Evolutionary conservation across 805 yeast genomes (phyloP), one percentile per base, ranked within the genome.

Genomic region (Zygoascus ofunaensis): DNA sequence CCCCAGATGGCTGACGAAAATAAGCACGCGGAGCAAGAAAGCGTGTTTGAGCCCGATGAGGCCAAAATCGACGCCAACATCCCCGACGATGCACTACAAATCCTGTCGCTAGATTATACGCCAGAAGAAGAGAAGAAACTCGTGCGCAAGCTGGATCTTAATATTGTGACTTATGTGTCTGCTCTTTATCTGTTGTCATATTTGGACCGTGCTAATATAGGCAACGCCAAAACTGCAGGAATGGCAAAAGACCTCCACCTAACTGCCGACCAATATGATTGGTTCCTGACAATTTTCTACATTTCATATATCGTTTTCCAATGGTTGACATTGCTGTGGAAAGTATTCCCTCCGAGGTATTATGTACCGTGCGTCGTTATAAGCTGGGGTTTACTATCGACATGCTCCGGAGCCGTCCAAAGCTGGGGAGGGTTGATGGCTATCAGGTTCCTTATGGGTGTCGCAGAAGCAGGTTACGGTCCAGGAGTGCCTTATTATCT

Each of bases 211-310:
- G 70, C 72, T 49, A 74, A 73, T 51, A 71, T 75, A 50, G 79
- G 79, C 10, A 69, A 72, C 53, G 79, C 79, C 1, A 63, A 74
- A 46, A 62, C 72, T 34, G 79, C 74, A 34, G 77, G 76, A 14
- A 56, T 74, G 48, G 65, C 65, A 49, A 61, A 62, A 12, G 77
- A 71, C 46, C 54, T 73, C 47, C 60, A 63, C 2, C 56, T 73
- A 39, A 41, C 53, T 4, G 73, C 72, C 14, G 51, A 53, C 38
- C 70, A 74, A 52, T 73, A 70, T 52, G 69, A 71, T 49, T 62
- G 71, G 42, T 61, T 68, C 52, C 63, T 73, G 43, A 68, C 75
- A 5, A 63, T 72, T 33, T 65, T 74, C 37, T 74, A 72, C 47
- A 71, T 72, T 37, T 70, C 76, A 19, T 73, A 73, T 49, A 70